These are phyloP conservation scores for Fistulinella cinereoalba DNA, from an alignment of 1,284 basidiomycete species.

Conservation along the genomic window DNA sequence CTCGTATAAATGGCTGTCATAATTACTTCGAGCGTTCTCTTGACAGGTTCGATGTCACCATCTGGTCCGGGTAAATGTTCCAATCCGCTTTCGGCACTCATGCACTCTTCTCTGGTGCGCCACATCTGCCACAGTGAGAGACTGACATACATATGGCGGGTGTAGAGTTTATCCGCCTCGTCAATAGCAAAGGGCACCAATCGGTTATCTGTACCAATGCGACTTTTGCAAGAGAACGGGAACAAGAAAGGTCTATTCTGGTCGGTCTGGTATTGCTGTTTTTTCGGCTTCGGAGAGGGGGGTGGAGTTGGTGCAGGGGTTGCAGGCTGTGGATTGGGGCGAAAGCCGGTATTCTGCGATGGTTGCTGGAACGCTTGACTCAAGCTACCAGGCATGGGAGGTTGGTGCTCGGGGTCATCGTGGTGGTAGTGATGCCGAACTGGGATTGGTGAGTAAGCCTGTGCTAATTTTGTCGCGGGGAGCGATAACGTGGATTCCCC, in stretches of 20 bases:
- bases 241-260: conserved; percentile 93
- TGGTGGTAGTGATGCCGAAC: conserved; percentile 91
- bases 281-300: conserved; percentile 89
- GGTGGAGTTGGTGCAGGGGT: conserved; percentile 91
- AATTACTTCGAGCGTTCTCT: conserved; percentile 40
- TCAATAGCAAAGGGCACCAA: conserved; percentile 93
- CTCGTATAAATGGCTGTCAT: conserved; percentile 3
- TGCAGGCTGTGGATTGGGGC: conserved; percentile 60
- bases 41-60: conserved; percentile 49
- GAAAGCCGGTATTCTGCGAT: conserved; percentile 44
- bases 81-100: conserved; percentile 90
- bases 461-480: conserved; percentile 68
- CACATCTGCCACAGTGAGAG: conserved; percentile 92
- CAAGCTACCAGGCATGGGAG: conserved; percentile 38
- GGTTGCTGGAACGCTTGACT: conserved; percentile 48
- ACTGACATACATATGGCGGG: conserved; percentile 88
- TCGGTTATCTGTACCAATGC: conserved; percentile 43
- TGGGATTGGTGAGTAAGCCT: conserved; percentile 89
- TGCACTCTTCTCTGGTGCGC: conserved; percentile 91
- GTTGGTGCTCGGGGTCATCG: conserved; percentile 59
- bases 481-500: conserved; percentile 42
- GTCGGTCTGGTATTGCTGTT: conserved; percentile 98
- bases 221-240: conserved; percentile 73
- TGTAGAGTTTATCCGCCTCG: conserved; percentile 91
- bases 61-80: conserved; percentile 72